phyloP scores from a whole-genome alignment of 306 rosid genomes.

The Benincasa hispida region DNA sequence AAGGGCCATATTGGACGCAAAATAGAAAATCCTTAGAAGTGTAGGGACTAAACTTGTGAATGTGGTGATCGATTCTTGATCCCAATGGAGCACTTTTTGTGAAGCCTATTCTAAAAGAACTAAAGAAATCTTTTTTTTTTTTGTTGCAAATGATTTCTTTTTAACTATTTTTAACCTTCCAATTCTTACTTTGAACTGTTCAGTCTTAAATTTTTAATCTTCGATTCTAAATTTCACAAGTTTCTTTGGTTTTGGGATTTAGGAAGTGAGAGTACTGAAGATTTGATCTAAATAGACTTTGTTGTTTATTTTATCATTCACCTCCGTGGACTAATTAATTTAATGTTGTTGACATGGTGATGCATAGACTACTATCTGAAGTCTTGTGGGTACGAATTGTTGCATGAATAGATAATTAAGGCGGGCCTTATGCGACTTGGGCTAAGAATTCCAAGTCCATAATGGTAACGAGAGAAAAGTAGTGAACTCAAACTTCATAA shows the following conservation, averaged over 20 bases:
- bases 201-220: background rate
- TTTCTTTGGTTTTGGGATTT: background rate
- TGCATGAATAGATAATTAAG: background rate
- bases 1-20: no score
- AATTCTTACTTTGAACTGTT: background rate
- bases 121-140: background rate
- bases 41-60: no score
- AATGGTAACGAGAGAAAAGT: background rate
- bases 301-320: background rate
- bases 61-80: background rate
- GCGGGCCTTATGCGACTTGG: background rate
- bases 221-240: background rate
- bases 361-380: background rate
- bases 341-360: background rate
- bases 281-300: background rate
- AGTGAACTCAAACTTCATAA: background rate
- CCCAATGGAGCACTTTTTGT: background rate
- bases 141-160: background rate
- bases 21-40: no score
- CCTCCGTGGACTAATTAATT: background rate
- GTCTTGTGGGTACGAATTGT: background rate
- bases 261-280: background rate
- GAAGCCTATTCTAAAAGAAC: background rate
- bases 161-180: background rate
- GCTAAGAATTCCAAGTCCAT: background rate